phyloP scores from a whole-genome alignment of 768 basidiomycete species.

The Boletus rubroflammeus region DNA sequence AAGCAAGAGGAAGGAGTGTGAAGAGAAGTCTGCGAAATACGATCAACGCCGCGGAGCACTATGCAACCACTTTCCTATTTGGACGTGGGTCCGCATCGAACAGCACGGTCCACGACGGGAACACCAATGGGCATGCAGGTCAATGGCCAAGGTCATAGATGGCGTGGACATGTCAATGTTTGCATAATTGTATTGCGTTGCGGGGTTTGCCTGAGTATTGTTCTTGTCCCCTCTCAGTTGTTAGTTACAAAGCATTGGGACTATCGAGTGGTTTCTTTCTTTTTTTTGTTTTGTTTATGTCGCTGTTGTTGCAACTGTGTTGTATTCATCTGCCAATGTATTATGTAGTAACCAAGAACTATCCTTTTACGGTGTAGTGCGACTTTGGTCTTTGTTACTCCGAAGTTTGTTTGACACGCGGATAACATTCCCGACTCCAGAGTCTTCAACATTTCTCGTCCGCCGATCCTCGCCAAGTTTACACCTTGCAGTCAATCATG shows the following conservation, averaged over 20 bases:
- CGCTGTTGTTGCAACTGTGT: slow-evolving; percentile 24
- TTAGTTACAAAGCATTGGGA: slow-evolving; percentile 10
- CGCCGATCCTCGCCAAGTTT: neutral
- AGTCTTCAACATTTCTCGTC: neutral
- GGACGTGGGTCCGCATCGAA: slow-evolving; percentile 43
- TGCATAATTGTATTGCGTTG: slow-evolving; percentile 8
- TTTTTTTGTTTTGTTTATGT: slow-evolving; percentile 11
- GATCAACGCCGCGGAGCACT: slow-evolving; percentile 66
- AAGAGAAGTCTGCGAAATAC: slow-evolving; percentile 66
- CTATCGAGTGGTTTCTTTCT: slow-evolving; percentile 6
- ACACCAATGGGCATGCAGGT: slow-evolving; percentile 19
- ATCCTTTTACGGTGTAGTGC: slow-evolving; percentile 12
- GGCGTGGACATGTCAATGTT: neutral
- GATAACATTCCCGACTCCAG: neutral
- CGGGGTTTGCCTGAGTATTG: slow-evolving; percentile 2
- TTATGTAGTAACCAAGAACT: slow-evolving; percentile 18
- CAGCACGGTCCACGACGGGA: slow-evolving; percentile 20
- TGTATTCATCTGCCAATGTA: slow-evolving; percentile 25
- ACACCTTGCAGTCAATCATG: slow-evolving; percentile 13
- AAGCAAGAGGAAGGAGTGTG: slow-evolving; percentile 55
- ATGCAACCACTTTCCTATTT: slow-evolving; percentile 59
- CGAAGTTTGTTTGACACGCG: neutral
- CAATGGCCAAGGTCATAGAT: slow-evolving; percentile 27
- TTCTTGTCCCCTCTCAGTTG: slow-evolving; percentile 2
- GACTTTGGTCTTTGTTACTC: neutral